Conservation (phyloP, 768 basidiomycete species). For the Suillus paluster region DNA sequence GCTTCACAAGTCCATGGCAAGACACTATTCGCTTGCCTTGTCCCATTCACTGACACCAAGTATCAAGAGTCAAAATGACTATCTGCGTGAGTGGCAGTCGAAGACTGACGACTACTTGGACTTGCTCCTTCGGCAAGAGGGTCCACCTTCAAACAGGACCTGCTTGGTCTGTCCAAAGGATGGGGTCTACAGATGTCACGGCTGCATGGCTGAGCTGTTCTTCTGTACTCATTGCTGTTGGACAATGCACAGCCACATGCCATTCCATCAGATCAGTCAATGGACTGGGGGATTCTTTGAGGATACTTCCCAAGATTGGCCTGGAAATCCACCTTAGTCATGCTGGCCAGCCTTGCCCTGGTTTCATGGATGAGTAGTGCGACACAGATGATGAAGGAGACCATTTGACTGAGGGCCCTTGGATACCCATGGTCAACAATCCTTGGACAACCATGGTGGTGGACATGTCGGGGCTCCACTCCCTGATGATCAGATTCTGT, state of each 20-base stretch:
- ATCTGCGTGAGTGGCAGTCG: slow-evolving; percentile 3
- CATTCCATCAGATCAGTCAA: slow-evolving; percentile 15
- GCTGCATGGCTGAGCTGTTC: not conserved
- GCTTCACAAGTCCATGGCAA: not conserved
- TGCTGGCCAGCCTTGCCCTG: slow-evolving; percentile 24
- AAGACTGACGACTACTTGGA: too few relatives aligned
- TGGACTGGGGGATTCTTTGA: slow-evolving; percentile 25
- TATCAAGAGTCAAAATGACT: slow-evolving; percentile 12
- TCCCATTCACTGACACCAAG: not conserved
- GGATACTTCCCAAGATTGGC: slow-evolving; percentile 19
- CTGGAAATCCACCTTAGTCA: slow-evolving; percentile 25
- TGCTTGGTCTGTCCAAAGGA: not conserved
- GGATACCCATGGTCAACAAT: too few relatives aligned
- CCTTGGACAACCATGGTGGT: too few relatives aligned
- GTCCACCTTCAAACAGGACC: too few relatives aligned
- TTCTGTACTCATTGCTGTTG: slow-evolving; percentile 3
- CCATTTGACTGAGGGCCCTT: too few relatives aligned
- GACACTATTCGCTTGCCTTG: not conserved
- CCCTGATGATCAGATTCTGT: too few relatives aligned
- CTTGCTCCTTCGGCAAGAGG: too few relatives aligned
- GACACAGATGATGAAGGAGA: too few relatives aligned
- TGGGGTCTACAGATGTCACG: not conserved
- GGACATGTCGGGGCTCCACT: too few relatives aligned
- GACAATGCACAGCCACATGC: not conserved
- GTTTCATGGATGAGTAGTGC: too few relatives aligned